Evolutionary conservation across 805 yeast species (phyloP), one percentile per base, ranked within the genome.

Genomic region (Cyberlindnera samutprakarnensis): DNA sequence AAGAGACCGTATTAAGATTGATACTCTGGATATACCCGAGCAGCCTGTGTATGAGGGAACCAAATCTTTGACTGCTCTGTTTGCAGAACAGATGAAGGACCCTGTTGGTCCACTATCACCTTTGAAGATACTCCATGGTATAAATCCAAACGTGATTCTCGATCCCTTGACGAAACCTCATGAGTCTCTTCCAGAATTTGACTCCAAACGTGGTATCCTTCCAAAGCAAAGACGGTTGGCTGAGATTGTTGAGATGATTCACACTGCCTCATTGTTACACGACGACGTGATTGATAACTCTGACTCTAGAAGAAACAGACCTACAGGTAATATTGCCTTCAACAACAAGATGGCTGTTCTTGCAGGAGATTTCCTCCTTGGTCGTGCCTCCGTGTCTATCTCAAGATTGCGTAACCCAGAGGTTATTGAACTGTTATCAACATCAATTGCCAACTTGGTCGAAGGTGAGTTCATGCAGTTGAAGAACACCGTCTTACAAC

Each of bases 391-490:
- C 0, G 96, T 92, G 8, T 88, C 96, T 3, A 78, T 92, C 43
- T 94, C 96, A 10, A 66, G 98, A 39, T 62, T 92, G 31, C 69
- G 96, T 52, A 90, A 92, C 56, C 90, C 96, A n/a, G 97, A 92
- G 62, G 98, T 92, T 28, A 88, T 87, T 37, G 98, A 92, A 62
- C 68, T 92, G 39, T 75, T 92, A 64, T 87, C 96, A 4, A 90
- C 96, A 11, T 82, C 96, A 20, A 92, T 92, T 53, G 98, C 97
- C 10, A 92, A 92, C 54, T 68, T 92, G 38, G 97, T 92, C 1
- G 98, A 92, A 61, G 98, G 98, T 31, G 98, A 92, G 61, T 90
- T 92, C 56, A 92, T 92, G 97, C 98, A 92, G 62, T 72, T 92
- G 64, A 88, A 90, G 47, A 92, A 92, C 59, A 86, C 96, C 1